phyloP scores from a whole-genome alignment of 1,139 yeast genomes.

The Taphrina sp. region DNA sequence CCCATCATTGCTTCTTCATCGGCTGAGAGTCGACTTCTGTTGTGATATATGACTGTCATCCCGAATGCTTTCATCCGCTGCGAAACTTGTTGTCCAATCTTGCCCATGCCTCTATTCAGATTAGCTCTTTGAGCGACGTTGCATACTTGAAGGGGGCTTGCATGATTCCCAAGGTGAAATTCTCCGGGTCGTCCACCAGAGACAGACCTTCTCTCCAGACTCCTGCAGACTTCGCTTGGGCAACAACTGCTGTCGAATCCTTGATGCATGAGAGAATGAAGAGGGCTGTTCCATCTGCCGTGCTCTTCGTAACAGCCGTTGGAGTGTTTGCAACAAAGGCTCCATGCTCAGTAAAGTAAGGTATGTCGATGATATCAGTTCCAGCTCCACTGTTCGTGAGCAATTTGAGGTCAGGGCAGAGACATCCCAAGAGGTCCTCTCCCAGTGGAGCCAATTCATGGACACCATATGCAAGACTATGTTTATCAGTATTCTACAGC shows the following conservation, averaged over 20 bases:
- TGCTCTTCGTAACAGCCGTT: constrained; percentile 66
- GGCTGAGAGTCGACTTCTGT: constrained; percentile 54
- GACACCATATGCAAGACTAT: constrained; percentile 8
- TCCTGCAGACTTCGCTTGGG: constrained; percentile 14
- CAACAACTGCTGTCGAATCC: constrained; percentile 11
- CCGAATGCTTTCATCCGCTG: constrained; percentile 65
- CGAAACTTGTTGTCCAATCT: constrained; percentile 69
- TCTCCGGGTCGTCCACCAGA: constrained; percentile 16
- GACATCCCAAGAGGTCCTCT: neutral
- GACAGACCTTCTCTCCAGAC: constrained; percentile 7
- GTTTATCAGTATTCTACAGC: neutral
- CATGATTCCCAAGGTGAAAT: constrained; percentile 3
- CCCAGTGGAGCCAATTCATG: constrained; percentile 19
- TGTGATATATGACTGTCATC: constrained; percentile 60
- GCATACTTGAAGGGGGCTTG: neutral
- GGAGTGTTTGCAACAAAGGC: constrained; percentile 71
- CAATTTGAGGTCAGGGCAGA: constrained; percentile 2
- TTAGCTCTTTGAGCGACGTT: neutral
- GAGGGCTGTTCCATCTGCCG: constrained; percentile 70
- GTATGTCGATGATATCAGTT: constrained; percentile 12
- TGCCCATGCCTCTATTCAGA: constrained; percentile 61
- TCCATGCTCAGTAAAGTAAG: constrained; percentile 39
- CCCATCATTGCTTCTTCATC: constrained; percentile 54
- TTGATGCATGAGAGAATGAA: constrained; percentile 47
- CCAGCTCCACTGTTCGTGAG: constrained; percentile 23